phyloP scores from a whole-genome alignment of 1,284 basidiomycete genomes.

The Cutaneotrichosporon sp. region DNA sequence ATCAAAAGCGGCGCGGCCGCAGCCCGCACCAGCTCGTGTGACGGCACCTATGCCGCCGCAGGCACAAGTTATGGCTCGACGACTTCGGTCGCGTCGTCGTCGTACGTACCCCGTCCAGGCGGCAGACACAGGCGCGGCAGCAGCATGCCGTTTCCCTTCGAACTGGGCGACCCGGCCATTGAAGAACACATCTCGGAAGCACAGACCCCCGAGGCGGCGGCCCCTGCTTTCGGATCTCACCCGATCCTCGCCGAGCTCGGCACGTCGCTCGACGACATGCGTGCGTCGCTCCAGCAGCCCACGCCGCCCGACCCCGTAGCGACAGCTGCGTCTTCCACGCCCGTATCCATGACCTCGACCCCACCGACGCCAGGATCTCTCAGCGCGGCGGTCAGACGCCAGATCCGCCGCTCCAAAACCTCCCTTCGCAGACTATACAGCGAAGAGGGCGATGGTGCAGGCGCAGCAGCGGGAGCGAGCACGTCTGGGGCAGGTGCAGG shows the following conservation, averaged over 20 bases:
- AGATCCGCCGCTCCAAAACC: slow-evolving; percentile 2
- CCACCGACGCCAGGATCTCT: background rate
- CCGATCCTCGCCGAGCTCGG: too few relatives aligned
- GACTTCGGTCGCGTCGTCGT: background rate
- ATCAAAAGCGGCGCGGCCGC: too few relatives aligned
- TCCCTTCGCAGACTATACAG: background rate
- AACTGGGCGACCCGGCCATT: background rate
- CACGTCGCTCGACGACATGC: background rate
- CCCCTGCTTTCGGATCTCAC: too few relatives aligned
- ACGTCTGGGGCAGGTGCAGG: background rate
- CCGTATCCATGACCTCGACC: background rate
- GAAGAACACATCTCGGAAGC: background rate
- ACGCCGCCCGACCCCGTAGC: background rate
- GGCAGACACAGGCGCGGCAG: slow-evolving; percentile 1
- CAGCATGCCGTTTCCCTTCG: slow-evolving; percentile 5
- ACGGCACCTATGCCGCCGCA: background rate
- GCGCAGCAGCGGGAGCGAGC: background rate
- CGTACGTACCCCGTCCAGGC: background rate
- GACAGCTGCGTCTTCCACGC: background rate
- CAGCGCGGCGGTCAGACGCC: slow-evolving; percentile 3
- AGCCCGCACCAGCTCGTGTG: background rate
- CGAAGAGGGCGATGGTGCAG: background rate
- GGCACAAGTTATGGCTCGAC: background rate
- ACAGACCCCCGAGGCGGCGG: background rate
- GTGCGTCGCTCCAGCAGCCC: background rate